Conservation (phyloP, 1,139 yeast species). For the Tardiomyces depauwii region DNA sequence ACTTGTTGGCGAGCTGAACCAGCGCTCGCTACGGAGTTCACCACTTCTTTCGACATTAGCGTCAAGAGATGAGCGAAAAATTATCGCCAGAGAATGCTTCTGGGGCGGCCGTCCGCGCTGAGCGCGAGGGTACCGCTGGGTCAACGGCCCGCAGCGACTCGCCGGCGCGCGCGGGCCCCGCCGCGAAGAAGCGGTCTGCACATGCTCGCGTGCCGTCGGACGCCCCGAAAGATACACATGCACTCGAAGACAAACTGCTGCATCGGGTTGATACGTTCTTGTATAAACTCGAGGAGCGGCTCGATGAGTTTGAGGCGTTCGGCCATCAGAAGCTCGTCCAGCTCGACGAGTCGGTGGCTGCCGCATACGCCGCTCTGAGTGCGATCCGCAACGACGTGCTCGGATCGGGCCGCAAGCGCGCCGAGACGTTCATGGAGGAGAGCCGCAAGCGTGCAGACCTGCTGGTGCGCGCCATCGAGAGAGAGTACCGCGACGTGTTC, state of each 20-base stretch:
- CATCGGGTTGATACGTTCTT: constrained; percentile 20
- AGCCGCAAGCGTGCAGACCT: background rate
- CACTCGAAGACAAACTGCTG: constrained; percentile 13
- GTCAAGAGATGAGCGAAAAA: background rate
- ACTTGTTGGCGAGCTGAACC: too few species aligned
- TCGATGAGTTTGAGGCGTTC: constrained; percentile 22
- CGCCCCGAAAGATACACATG: background rate
- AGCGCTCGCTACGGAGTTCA: too few species aligned
- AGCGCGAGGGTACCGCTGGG: too few species aligned
- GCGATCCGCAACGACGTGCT: constrained; percentile 22
- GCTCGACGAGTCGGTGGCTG: constrained; percentile 23
- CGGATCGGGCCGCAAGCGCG: constrained; percentile 15
- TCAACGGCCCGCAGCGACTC: background rate
- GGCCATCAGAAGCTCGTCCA: constrained; percentile 21
- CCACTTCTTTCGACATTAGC: too few species aligned
- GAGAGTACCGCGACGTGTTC: background rate
- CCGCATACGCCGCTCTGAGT: constrained; percentile 20
- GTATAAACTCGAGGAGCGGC: constrained; percentile 18
- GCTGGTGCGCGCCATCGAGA: background rate
- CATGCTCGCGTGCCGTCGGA: background rate
- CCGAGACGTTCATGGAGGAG: background rate
- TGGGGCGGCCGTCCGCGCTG: too few species aligned
- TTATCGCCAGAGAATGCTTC: background rate
- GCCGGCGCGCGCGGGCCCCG: background rate
- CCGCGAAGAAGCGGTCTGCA: background rate